Evolutionary conservation across 345 rosid species (phyloP), one percentile per base, ranked within the genome.

Genomic region (Linum usitatissimum): DNA sequence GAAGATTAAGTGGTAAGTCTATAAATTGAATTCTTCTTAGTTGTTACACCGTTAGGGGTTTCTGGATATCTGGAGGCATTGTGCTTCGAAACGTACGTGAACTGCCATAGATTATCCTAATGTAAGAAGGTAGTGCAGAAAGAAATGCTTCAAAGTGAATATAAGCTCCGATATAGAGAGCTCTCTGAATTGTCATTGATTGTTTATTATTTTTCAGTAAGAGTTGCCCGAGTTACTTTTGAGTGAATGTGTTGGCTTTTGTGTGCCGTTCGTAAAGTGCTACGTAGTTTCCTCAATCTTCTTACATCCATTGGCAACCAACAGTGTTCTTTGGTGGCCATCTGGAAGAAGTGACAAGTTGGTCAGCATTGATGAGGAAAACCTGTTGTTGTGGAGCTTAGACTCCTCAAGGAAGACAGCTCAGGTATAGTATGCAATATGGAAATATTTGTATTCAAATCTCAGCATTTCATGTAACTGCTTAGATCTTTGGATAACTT

Each of bases 291-390:
- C 18, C 8, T 31, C 58, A 12, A 18, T 65, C 49, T 13, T 15
- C n/a, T 59, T 18, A 23, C 28, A 23, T 36, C 18, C 61, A 9
- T 39, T 4, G 59, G 15, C 70, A 1, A 53, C 40, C 30, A 55
- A 68, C 73, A 90, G 93, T 66, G 63, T 85, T 71, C 80, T 90
- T 60, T 90, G 93, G 95, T 87, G 88, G 87, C 88, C 92, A 21
- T 81, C 97, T 69, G 95, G 92, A 71, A 80, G 84, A 68, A 87
- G 80, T 66, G 95, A 89, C 65, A 89, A 89, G 82, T 73, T 89
- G 65, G 66, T 92, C 66, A 86, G 89, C 82, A 85, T 92, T 73
- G 96, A 89, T 55, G 92, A 89, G 60, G 89, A 82, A 68, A 86
- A 79, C 63, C 66, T 84, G 70, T 69, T 77, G 63, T 71, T 89